Evolutionary conservation across 257 asterid genomes (phyloP), one percentile per base, ranked within the genome.

Genomic region (Solanum arcanum): DNA sequence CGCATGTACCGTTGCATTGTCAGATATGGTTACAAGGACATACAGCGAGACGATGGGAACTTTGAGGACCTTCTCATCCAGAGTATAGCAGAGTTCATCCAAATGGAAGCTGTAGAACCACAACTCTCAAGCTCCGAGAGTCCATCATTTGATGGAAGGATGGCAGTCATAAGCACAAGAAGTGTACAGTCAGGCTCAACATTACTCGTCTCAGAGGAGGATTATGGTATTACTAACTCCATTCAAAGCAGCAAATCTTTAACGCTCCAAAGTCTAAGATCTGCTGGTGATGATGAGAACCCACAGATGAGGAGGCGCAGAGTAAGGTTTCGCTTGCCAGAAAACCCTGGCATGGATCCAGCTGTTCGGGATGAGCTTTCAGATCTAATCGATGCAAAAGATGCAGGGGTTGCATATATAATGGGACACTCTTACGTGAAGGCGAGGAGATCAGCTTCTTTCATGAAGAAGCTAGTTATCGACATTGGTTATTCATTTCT

Each of bases 1-100:
- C 94, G 98, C 31, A 97, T 97, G 98, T 97, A 97, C 81, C 93
- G 99, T 12, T 97, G 99, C 94, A 95, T 97, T 41, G 95, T 94
- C 77, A 91, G 99, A 72, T 97, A 97, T 20, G 99, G 99, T 84
- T 97, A 97, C 94, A 95, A 94, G 91, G 99, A 97, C 87, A 89
- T 94, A 60, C 99, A 94, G 86, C 91, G 96, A 74, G 98, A 97
- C 39, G 94, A 94, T 31, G 98, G 92, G 29, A 89, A 94, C 89
- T 97, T 97, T 46, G 99, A 97, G 92, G 90, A 94, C 89, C 92
- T 86, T 87, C 92, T 97, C 68, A 97, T 97, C 72, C 96, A 93
- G 82, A 94, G 98, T 77, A 95, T 97, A 76, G 99, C 98, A 2
- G 98, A 94, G 91, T 97, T 97, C 87, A 97, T 97, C 60, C 99